Conservation (phyloP, 495 filamentous ascomycete species). For the Aspergillus panamensis region DNA sequence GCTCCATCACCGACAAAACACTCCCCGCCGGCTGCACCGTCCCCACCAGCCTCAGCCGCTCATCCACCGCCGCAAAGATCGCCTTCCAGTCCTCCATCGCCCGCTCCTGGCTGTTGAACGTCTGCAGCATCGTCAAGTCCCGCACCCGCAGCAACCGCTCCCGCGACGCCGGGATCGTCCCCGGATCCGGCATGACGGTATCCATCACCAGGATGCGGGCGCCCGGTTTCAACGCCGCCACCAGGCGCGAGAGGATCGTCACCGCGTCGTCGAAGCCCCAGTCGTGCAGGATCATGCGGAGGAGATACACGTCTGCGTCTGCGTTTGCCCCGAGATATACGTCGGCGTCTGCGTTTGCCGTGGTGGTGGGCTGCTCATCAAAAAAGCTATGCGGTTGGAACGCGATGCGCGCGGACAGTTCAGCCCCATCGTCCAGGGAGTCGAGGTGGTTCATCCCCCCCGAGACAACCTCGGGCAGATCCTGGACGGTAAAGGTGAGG, state of each 20-base stretch:
- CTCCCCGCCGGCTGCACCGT: slow-evolving; percentile 25
- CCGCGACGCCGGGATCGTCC: slow-evolving; percentile 19
- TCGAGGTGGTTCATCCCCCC: not conserved
- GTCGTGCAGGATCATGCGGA: slow-evolving; percentile 55
- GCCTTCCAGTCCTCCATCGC: slow-evolving; percentile 36
- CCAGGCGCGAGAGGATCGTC: slow-evolving; percentile 40
- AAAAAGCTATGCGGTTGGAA: slow-evolving; percentile 51
- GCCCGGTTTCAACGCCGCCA: slow-evolving; percentile 35
- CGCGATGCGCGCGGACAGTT: slow-evolving; percentile 27
- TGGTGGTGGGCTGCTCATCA: slow-evolving; percentile 40
- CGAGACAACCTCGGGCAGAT: slow-evolving; percentile 15
- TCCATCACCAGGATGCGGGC: slow-evolving; percentile 38
- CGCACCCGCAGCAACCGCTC: slow-evolving; percentile 32
- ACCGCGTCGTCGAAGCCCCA: slow-evolving; percentile 42
- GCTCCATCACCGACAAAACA: slow-evolving; percentile 21
- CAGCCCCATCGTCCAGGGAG: slow-evolving; percentile 19
- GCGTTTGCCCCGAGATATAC: too few relatives aligned
- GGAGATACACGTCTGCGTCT: slow-evolving; percentile 53
- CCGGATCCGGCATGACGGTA: slow-evolving; percentile 36
- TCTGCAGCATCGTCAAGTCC: slow-evolving; percentile 40
- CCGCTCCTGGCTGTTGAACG: slow-evolving; percentile 38
- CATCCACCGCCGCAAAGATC: slow-evolving; percentile 15
- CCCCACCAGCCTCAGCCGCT: slow-evolving; percentile 19
- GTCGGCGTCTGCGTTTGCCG: too few relatives aligned
- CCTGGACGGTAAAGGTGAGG: slow-evolving; percentile 30